Conservation (phyloP, 495 filamentous ascomycete species). For the Trichoderma gamsii region DNA sequence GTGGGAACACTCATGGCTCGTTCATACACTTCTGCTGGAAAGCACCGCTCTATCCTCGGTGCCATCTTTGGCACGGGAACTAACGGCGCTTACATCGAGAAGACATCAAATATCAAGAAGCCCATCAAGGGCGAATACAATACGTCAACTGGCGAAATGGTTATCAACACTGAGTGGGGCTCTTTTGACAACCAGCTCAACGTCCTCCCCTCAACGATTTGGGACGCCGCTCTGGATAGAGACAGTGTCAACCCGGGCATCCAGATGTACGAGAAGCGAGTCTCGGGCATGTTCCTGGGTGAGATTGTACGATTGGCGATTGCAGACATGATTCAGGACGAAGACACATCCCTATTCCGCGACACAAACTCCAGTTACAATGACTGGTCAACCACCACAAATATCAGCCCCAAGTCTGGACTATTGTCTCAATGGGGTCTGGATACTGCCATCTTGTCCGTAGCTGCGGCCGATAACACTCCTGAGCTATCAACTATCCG, state of each 20-base stretch:
- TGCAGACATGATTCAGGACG: conserved; percentile 56
- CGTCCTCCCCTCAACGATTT: conserved; percentile 78
- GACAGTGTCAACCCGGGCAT: conserved; percentile 86
- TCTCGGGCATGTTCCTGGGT: conserved; percentile 96
- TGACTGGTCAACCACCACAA: conserved; percentile 61
- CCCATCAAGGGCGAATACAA: conserved; percentile 63
- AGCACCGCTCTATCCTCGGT: conserved; percentile 78
- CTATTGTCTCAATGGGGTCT: conserved; percentile 83
- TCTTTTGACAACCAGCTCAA: conserved; percentile 92
- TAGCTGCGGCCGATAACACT: conserved; percentile 68
- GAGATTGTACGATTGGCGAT: conserved; percentile 82
- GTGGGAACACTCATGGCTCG: conserved; percentile 97
- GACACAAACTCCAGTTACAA: conserved; percentile 58
- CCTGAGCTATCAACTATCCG: conserved; percentile 58
- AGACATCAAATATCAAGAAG: conserved; percentile 62
- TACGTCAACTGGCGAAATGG: conserved; percentile 82
- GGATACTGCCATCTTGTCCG: conserved; percentile 79
- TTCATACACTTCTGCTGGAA: conserved; percentile 87
- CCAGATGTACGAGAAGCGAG: conserved; percentile 98
- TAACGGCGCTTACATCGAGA: conserved; percentile 89
- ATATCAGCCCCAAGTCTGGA: conserved; percentile 53
- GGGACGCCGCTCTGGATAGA: conserved; percentile 72
- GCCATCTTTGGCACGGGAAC: conserved; percentile 94
- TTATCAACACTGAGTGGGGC: conserved; percentile 97
- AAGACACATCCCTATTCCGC: conserved; percentile 59